Base-by-base conservation (phyloP, 352 stramenopile species). In the Pythium dissimile region DNA sequence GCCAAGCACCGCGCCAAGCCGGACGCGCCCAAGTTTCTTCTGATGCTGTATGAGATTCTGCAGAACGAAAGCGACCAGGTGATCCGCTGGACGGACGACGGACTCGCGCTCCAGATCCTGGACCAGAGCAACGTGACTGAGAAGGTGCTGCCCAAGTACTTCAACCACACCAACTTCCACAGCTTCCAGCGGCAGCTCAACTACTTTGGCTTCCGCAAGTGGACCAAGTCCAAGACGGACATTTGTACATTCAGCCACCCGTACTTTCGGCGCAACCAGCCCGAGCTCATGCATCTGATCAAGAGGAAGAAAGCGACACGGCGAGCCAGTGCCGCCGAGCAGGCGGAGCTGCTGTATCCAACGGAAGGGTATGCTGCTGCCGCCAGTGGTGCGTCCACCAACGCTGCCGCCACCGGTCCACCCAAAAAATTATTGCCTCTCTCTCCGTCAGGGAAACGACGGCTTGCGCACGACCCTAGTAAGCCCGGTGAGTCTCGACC, bases 161-260 rank as follows among this genome's bases (percentile, higher is more conserved):
- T 96, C 64, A 95, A 93, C 48, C 88, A 96, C 66, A 79, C 77
- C 45, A 93, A 86, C 44, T 96, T 95, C 66, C 81, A 88, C 37
- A 94, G 81, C n/a, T 87, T 96, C 42, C 81, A 92, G 51, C 77
- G 88, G 8, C 86, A 96, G 59, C 72, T 96, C 37, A 94, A 92
- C 62, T 95, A 96, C 67, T 96, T 96, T 69, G 75, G 67, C 28
- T 96, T 96, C 66, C 67, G 73, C 41, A 88, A 88, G 41, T 79
- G 71, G 71, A 79, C 71, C 54, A 75, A 77, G 45, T 74, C 69
- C 39, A 82, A 89, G 65, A 89, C 84, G 13, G 80, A 89, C 41
- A 89, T 93, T 55, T 93, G 84, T 66, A 93, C 84, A 41, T 93
- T 93, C 52, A 90, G 79, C 51, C 79, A 93, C 53, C 77, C 77